Percentiles rank a stretch among this genome's conserved stretches.
Evolutionary conservation across 495 filamentous ascomycete genomes (phyloP).

Genomic region (Opeltia flavorubescens): DNA sequence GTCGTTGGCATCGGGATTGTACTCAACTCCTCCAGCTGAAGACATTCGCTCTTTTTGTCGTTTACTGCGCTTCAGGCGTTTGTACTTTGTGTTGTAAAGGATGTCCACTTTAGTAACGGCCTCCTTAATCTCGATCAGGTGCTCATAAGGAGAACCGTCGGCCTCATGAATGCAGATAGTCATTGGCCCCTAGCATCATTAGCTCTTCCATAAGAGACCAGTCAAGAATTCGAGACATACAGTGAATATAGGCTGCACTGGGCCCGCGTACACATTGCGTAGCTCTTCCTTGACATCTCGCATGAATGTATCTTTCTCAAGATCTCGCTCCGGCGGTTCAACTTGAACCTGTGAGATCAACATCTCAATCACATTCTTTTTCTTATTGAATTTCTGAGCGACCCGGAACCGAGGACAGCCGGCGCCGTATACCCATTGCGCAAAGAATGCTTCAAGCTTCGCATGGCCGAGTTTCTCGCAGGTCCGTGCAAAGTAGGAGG

Average conservation of each 20-base stretch:
- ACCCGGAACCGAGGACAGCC: constrained; percentile 80
- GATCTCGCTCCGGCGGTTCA: constrained; percentile 34
- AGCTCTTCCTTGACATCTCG: constrained; percentile 69
- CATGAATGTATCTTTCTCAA: constrained; percentile 58
- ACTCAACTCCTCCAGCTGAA: constrained; percentile 47
- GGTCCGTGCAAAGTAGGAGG: constrained; percentile 56
- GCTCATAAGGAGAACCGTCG: constrained; percentile 95
- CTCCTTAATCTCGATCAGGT: constrained; percentile 91
- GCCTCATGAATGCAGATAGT: constrained; percentile 97
- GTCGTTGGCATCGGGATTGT: constrained; percentile 53
- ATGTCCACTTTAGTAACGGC: constrained; percentile 73
- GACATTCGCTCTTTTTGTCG: constrained; percentile 60
- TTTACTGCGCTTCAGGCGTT: constrained; percentile 83
- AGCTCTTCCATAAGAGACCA: background rate
- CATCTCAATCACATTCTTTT: constrained; percentile 90
- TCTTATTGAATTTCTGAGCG: constrained; percentile 90
- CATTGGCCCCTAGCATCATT: constrained; percentile 53
- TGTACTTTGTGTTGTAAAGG: constrained; percentile 98
- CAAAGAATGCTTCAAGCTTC: constrained; percentile 74
- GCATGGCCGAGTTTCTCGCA: constrained; percentile 82
- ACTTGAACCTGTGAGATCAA: constrained; percentile 69
- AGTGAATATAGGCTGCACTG: constrained; percentile 66
- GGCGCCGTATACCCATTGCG: constrained; percentile 79
- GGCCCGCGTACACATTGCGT: constrained; percentile 51
- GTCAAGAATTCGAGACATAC: constrained; percentile 8